phyloP scores from a whole-genome alignment of 495 filamentous ascomycete species.

The Podospora sp. region DNA sequence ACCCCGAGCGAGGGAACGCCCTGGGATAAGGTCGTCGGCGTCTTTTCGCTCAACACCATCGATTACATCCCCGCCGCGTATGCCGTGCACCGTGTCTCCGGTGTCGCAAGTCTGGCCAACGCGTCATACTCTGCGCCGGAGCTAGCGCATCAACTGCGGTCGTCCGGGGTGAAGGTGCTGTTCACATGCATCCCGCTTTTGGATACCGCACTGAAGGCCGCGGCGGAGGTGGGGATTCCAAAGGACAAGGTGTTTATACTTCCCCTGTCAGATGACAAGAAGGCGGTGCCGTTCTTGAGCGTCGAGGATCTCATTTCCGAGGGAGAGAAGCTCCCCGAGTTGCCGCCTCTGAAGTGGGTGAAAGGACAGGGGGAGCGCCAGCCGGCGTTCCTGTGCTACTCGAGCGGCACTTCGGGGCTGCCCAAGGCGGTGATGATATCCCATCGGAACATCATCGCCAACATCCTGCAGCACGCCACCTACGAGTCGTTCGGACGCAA shows the following conservation, averaged over 20 bases:
- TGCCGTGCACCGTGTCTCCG: slow-evolving; percentile 76
- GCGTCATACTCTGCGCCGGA: slow-evolving; percentile 78
- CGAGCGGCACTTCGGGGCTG: slow-evolving; percentile 83
- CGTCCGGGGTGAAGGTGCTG: slow-evolving; percentile 76
- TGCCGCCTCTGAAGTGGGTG: slow-evolving; percentile 69
- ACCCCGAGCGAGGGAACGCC: slow-evolving; percentile 70
- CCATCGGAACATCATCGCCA: slow-evolving; percentile 86
- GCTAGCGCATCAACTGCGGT: slow-evolving; percentile 75
- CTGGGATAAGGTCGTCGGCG: slow-evolving; percentile 81
- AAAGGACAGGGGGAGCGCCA: slow-evolving; percentile 75
- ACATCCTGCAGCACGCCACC: slow-evolving; percentile 65
- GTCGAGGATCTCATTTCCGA: slow-evolving; percentile 67
- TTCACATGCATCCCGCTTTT: slow-evolving; percentile 82
- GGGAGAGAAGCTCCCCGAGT: slow-evolving; percentile 60
- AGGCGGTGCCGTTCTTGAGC: slow-evolving; percentile 64
- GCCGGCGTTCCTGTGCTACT: slow-evolving; percentile 85
- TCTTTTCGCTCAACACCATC: slow-evolving; percentile 83
- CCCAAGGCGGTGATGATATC: slow-evolving; percentile 96
- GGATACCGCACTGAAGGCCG: slow-evolving; percentile 68
- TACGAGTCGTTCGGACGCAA: slow-evolving; percentile 53
- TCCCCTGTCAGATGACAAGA: slow-evolving; percentile 61
- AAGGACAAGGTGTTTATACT: slow-evolving; percentile 74
- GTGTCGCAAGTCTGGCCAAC: slow-evolving; percentile 78
- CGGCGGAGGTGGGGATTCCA: slow-evolving; percentile 66
- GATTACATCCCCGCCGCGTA: slow-evolving; percentile 79